Evolutionary conservation across 1,139 yeast species (phyloP), one percentile per base, ranked within the genome.

Genomic region (Sugiyamaella grinbergsii): DNA sequence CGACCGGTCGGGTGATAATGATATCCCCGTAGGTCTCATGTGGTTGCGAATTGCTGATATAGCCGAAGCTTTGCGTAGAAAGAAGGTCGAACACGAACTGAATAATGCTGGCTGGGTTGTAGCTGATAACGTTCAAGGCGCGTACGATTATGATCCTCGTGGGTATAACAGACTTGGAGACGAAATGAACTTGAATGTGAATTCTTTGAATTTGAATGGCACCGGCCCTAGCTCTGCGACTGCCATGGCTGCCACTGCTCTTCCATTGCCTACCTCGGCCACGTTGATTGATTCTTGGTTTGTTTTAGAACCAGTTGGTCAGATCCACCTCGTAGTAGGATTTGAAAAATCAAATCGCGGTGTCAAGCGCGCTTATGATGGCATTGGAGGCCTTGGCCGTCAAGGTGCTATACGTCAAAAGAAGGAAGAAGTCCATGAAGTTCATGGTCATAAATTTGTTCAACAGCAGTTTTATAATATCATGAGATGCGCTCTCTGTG

Each of bases 321-420:
- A 90, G 68, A 83, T 93, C 46, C 75, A 86, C 55, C 68, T 93
- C 45, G 80, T 83, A 8, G 71, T 91, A 28, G 86, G 94, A 4
- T 93, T 93, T 65, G 88, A 85, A 51, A 91, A 91, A 64, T 67
- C 81, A 1, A 79, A 78, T 50, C 74, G 77, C 26, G 75, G 73
- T 24, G 71, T 71, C 48, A 75, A 75, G 57, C 65, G 77, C 48
- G 57, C 72, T 54, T 62, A 71, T 42, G 75, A 71, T 42, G 78
- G 78, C 48, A 73, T 79, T 69, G 89, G 86, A 16, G 89, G 88
- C 0, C 79, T 93, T 56, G 98, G 96, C 18, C 95, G 98, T 76
- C 96, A 91, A 67, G 98, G 98, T 71, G 98, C 98, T 54, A 93
- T 93, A 59, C 85, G 96, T 63, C 94, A 89, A 70, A 83, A 88